Evolutionary conservation across 208 protist genomes (phyloP).

Genomic region (Crithidia bombi): DNA sequence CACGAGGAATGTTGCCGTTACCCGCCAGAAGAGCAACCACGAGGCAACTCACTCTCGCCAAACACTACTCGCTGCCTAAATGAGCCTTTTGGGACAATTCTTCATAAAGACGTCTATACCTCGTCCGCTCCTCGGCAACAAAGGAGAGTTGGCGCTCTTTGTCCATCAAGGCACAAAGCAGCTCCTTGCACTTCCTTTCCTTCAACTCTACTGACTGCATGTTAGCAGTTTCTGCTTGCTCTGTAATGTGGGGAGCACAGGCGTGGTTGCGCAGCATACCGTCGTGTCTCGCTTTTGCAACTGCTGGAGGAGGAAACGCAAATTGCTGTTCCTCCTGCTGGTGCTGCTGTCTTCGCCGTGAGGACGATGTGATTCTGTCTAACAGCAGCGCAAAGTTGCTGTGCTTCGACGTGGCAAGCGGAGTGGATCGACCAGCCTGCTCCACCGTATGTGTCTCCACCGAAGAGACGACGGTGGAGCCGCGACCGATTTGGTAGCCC

Average conservation of each 20-base stretch:
- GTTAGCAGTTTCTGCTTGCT: background rate
- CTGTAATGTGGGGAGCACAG: background rate
- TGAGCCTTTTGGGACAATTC: no score
- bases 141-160: slow-evolving; percentile 73
- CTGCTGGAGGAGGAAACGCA: background rate
- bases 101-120: slow-evolving; percentile 27
- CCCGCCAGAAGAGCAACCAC: no score
- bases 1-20: no score
- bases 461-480: no score
- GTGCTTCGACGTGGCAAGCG: background rate
- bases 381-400: background rate
- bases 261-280: background rate
- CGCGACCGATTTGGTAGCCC: no score
- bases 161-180: slow-evolving; percentile 70
- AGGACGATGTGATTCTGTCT: background rate
- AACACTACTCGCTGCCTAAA: no score
- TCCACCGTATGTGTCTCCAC: no score
- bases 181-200: slow-evolving; percentile 49
- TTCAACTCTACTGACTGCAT: background rate
- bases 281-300: background rate
- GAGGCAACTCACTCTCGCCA: no score
- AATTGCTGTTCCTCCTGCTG: background rate
- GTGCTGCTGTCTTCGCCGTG: background rate
- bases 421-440: no score
- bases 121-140: slow-evolving; percentile 46